Evolutionary conservation across 371 early-diverging fungal genomes (phyloP), one percentile per base, ranked within the genome.

Genomic region (Circinella minor): DNA sequence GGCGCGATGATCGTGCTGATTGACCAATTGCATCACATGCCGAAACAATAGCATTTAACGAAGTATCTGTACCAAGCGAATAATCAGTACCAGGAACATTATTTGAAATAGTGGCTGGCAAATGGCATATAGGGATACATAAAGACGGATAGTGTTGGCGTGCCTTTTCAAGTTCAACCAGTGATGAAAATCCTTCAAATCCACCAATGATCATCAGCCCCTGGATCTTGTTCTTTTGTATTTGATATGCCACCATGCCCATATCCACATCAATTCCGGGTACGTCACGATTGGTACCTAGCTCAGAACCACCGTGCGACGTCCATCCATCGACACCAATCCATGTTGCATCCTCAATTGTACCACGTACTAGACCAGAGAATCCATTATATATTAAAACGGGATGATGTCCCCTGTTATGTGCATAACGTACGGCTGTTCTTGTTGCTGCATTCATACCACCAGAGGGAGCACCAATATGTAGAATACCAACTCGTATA

Each of bases 71-170:
- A 17, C 99, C 99, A 67, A 99, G 85, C 49, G 96, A 96, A 75
- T 88, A 94, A 70, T 98, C 98, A 0, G 99, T 99, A 17, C 98
- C 98, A 4, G 99, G 99, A 8, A 99, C 98, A 80, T 99, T 99
- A 86, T 99, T 99, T 54, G 94, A 93, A 55, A 98, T 92, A 1
- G 99, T 98, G 17, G 99, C 97, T 8, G 99, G 99, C 4, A 99
- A 84, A 63, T 93, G 88, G 18, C 95, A 91, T 79, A 99, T 92
- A 3, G 98, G 97, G 68, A 99, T 96, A 74, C 94, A 91, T 70
- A 98, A 90, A 0, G 96, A 93, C 14, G 94, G 93, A 78, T 94
- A 97, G 65, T 88, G 76, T 7, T 69, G 13, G 55, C 99, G 88
- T 27, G 89, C 88, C 46, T 86, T 83, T 64, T 91, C 82, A 67